Evolutionary conservation across 2,329 filamentous ascomycete genomes (phyloP), one percentile per base, ranked within the genome.

Genomic region (Penicillium sp.): DNA sequence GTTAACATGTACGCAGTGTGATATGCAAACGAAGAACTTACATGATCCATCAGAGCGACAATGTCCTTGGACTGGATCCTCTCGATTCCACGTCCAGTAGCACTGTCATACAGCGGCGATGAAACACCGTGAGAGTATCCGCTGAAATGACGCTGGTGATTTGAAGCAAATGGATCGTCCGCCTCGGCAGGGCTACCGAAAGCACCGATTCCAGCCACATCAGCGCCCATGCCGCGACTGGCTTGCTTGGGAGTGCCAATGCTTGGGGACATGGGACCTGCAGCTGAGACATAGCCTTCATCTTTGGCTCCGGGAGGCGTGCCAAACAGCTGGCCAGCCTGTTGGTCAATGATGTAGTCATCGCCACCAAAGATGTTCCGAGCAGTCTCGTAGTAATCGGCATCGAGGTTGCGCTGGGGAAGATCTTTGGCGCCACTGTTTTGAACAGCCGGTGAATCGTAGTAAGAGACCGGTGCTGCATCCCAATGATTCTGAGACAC

Each of bases 61-160:
- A 99, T 96, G 71, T 99, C 95, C 78, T 96, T 95, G 47, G 92
- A 96, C 73, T 98, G 89, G 53, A 99, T 98, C 50, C 89, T 85
- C 66, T 98, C 93, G 54, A 96, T 90, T 36, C 92, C 93, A 62
- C 87, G 88, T 54, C 94, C 94, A 1, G 91, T 96, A 3, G 93
- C 85, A 59, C 91, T 88, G 72, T 99, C 95, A 70, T 96, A 98
- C 19, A 98, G 82, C 2, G 94, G 93, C 33, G 92, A 95, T 3
- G 83, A 84, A 85, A 97, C 92, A 47, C 93, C 94, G 70, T 97
- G 92, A 7, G 94, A 97, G 79, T 96, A 89, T 51, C 91, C 93
- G 71, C 92, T 96, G 49, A 93, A 80, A 67, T 95, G 87, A 51
- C 91, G 87, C 37, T 80, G 78, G 59, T 80, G 73, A 49, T 83